Evolutionary conservation across 2,329 filamentous ascomycete species (phyloP).

Genomic region (Colletotrichum sp.): DNA sequence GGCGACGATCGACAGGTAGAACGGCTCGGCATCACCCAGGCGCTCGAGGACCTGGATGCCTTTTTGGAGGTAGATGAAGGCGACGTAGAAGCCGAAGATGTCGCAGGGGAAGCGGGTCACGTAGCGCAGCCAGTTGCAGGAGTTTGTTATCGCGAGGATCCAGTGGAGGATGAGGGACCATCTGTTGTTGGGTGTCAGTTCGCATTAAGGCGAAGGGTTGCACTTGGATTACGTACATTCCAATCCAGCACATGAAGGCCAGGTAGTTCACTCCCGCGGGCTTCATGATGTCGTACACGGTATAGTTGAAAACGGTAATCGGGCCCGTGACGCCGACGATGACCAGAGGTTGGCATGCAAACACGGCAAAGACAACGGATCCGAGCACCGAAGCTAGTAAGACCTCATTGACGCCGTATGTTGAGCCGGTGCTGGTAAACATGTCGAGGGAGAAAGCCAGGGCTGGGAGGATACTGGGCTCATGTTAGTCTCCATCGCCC

Average conservation of each 20-base stretch:
- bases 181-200: conserved; percentile 38
- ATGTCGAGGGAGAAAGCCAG: conserved; percentile 91
- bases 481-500: conserved; percentile 8
- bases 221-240: conserved; percentile 58
- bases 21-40: conserved; percentile 69
- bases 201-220: rapidly evolving
- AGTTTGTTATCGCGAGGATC: conserved; percentile 82
- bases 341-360: conserved; percentile 84
- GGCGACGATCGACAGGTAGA: conserved; percentile 82
- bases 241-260: conserved; percentile 91
- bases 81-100: conserved; percentile 93
- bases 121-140: conserved; percentile 87
- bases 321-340: conserved; percentile 93
- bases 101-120: conserved; percentile 93
- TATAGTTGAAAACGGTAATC: conserved; percentile 94
- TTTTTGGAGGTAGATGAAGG: conserved; percentile 90
- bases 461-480: conserved; percentile 77
- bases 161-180: conserved; percentile 89
- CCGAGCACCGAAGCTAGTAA: conserved; percentile 85
- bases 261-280: conserved; percentile 82
- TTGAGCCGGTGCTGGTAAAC: conserved; percentile 85
- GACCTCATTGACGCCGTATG: conserved; percentile 91
- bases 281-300: conserved; percentile 86
- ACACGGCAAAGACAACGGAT: conserved; percentile 78
- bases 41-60: conserved; percentile 84